These are phyloP conservation scores for Puccinia polysora DNA, from an alignment of 1,284 basidiomycete species.

Conservation along the genomic window DNA sequence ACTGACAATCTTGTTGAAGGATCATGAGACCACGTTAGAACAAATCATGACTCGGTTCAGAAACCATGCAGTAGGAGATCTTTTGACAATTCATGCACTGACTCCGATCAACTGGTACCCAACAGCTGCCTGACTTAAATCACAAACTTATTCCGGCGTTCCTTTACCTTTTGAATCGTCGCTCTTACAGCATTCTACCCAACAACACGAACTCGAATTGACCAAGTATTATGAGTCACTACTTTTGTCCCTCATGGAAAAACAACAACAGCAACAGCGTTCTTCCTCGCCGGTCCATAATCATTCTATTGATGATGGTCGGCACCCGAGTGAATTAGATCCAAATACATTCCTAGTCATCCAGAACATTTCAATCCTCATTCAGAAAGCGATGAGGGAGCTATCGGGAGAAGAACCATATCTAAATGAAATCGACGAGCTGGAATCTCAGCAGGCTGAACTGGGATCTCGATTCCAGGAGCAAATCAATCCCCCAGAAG, in stretches of 20 bases:
- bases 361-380: constrained; percentile 34
- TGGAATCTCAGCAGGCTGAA: constrained; percentile 9
- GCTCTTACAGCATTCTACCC: constrained; percentile 69
- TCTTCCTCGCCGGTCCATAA: no score
- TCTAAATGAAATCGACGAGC: constrained; percentile 53
- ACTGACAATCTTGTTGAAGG: constrained; percentile 76
- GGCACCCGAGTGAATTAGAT: constrained; percentile 57
- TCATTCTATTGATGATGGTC: constrained; percentile 59
- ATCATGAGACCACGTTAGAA: constrained; percentile 91
- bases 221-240: constrained; percentile 86
- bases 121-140: no score
- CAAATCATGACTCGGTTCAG: constrained; percentile 95
- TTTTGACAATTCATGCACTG: no score
- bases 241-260: constrained; percentile 68
- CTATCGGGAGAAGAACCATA: constrained; percentile 53
- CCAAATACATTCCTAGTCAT: constrained; percentile 31
- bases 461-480: background rate
- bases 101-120: no score
- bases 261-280: constrained; percentile 50
- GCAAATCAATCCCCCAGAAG: background rate
- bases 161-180: background rate
- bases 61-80: constrained; percentile 75
- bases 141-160: no score
- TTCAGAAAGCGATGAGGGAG: constrained; percentile 37
- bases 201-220: constrained; percentile 81